Conservation (phyloP, 305 asterid genomes). For the Fraxinus sp. region DNA sequence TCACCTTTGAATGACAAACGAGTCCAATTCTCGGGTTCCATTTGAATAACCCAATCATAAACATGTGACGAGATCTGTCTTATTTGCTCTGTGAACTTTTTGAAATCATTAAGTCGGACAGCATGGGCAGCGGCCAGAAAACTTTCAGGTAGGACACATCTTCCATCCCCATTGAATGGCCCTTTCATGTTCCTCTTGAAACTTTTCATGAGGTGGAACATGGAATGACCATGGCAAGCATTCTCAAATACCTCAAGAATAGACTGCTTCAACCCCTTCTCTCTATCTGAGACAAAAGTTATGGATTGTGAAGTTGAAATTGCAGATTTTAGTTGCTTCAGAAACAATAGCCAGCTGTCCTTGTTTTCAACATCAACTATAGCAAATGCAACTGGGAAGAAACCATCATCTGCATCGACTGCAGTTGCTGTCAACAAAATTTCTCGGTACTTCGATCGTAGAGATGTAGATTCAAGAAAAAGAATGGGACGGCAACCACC, state of each 20-base stretch:
- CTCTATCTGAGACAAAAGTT: slow-evolving; percentile 78
- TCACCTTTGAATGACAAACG: slow-evolving; percentile 60
- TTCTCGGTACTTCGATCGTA: slow-evolving; percentile 70
- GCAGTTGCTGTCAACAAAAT: slow-evolving; percentile 72
- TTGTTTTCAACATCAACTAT: slow-evolving; percentile 67
- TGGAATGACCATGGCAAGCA: slow-evolving; percentile 71
- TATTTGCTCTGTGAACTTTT: slow-evolving; percentile 61
- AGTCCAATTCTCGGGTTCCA: slow-evolving; percentile 71
- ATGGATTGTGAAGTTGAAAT: slow-evolving; percentile 49
- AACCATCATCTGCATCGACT: slow-evolving; percentile 80
- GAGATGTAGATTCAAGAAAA: slow-evolving; percentile 72
- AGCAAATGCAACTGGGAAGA: slow-evolving; percentile 81
- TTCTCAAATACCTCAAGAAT: slow-evolving; percentile 62
- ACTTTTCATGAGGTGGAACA: slow-evolving; percentile 73
- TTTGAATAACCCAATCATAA: slow-evolving; percentile 69
- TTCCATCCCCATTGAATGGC: slow-evolving; percentile 79
- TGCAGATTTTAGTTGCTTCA: slow-evolving; percentile 69
- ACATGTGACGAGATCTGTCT: slow-evolving; percentile 64
- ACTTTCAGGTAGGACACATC: slow-evolving; percentile 65
- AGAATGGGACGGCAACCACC: slow-evolving; percentile 80
- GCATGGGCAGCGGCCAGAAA: slow-evolving; percentile 75
- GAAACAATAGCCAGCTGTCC: slow-evolving; percentile 81
- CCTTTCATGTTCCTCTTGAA: slow-evolving; percentile 76
- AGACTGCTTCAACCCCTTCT: slow-evolving; percentile 54
- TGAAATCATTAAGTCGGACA: slow-evolving; percentile 56